phyloP scores from a whole-genome alignment of 1,284 basidiomycete species.

The Ceratobasidium theobromae region DNA sequence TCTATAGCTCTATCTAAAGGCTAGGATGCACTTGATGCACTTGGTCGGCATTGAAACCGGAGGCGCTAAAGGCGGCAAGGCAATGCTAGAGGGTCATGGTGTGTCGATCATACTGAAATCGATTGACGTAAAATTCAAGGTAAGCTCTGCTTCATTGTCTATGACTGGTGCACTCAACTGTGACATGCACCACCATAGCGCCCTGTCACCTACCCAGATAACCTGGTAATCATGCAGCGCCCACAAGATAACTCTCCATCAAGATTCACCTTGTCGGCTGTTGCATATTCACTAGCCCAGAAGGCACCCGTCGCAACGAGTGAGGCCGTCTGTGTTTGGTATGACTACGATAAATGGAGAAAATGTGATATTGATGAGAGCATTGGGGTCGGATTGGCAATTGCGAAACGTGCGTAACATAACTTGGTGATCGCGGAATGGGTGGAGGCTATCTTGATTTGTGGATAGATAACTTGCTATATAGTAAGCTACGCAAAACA shows the following conservation, averaged over 20 bases:
- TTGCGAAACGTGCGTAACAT: slow-evolving; percentile 5
- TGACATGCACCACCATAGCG: slow-evolving; percentile 9
- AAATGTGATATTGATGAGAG: slow-evolving; percentile 29
- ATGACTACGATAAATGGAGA: slow-evolving; percentile 33
- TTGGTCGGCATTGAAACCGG: slow-evolving; percentile 15
- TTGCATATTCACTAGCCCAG: slow-evolving; percentile 33
- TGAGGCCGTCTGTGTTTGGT: slow-evolving; percentile 35
- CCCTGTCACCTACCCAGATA: slow-evolving; percentile 35
- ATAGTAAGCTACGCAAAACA: too few species aligned
- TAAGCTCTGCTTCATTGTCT: too few species aligned
- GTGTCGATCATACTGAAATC: slow-evolving; percentile 35
- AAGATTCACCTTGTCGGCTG: slow-evolving; percentile 23
- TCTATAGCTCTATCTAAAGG: not conserved
- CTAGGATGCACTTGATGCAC: slow-evolving; percentile 31
- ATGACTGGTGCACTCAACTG: not conserved
- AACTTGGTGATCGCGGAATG: not conserved
- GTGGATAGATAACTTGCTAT: too few species aligned
- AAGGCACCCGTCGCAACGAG: slow-evolving; percentile 27
- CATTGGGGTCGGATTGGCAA: slow-evolving; percentile 1
- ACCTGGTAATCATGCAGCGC: slow-evolving; percentile 32
- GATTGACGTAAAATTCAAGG: slow-evolving; percentile 32
- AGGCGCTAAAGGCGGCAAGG: slow-evolving; percentile 15
- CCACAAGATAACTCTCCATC: slow-evolving; percentile 30
- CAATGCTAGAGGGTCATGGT: slow-evolving; percentile 28
- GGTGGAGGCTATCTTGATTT: too few species aligned